phyloP scores from a whole-genome alignment of 2,329 filamentous ascomycete genomes.

The Allantophomopsis cytisporea region DNA sequence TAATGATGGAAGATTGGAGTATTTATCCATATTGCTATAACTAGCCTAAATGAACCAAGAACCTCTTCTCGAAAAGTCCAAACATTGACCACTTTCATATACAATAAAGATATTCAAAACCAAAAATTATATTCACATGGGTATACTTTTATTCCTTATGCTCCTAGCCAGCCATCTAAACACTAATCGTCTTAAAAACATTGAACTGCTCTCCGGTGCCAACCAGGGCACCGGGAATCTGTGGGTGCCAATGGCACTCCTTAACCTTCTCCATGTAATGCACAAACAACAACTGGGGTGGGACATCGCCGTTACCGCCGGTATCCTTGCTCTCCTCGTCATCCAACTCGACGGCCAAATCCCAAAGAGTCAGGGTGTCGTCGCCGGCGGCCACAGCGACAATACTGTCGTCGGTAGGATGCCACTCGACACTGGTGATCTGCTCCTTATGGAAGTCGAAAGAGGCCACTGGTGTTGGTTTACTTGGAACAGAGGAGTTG shows the following conservation, averaged over 20 bases:
- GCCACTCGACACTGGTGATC: slow-evolving; percentile 93
- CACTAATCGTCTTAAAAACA: slow-evolving; percentile 73
- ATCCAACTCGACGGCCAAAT: slow-evolving; percentile 89
- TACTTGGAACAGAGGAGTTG: slow-evolving; percentile 24
- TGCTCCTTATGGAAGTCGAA: slow-evolving; percentile 96
- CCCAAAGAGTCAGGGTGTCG: slow-evolving; percentile 91
- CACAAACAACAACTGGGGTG: slow-evolving; percentile 88
- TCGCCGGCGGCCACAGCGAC: slow-evolving; percentile 85
- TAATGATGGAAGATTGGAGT: no score
- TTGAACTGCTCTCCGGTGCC: slow-evolving; percentile 85
- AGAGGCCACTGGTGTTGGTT: slow-evolving; percentile 73
- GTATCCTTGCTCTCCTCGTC: slow-evolving; percentile 93
- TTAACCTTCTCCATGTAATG: slow-evolving; percentile 93
- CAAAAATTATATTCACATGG: no score
- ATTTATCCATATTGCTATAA: no score
- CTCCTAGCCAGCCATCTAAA: slow-evolving; percentile 18
- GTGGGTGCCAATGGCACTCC: slow-evolving; percentile 94
- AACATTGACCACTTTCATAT: no score
- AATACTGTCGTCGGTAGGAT: slow-evolving; percentile 92
- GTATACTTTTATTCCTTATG: no score
- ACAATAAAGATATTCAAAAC: no score
- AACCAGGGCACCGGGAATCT: slow-evolving; percentile 82
- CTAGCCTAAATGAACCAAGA: no score
- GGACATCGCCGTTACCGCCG: slow-evolving; percentile 76
- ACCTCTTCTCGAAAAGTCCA: no score